Evolutionary conservation across 2,329 filamentous ascomycete genomes (phyloP).

Genomic region (Colletotrichum sp.): DNA sequence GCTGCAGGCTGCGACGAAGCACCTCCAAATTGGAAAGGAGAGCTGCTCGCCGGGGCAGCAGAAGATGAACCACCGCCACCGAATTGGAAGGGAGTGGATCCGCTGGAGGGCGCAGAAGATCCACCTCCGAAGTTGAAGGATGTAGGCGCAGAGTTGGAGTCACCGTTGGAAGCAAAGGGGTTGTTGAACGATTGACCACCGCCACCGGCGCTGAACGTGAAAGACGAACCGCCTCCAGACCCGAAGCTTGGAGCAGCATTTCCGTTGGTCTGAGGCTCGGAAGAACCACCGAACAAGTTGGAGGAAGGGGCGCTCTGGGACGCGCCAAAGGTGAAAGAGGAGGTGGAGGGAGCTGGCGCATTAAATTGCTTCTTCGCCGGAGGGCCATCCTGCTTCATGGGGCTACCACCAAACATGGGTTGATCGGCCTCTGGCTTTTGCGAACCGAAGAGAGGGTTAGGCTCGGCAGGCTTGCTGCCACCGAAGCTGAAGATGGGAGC

Average conservation of each 20-base stretch:
- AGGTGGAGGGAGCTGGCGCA: slow-evolving; percentile 26
- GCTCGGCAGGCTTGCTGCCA: slow-evolving; percentile 25
- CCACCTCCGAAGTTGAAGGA: slow-evolving; percentile 42
- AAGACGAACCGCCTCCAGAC: slow-evolving; percentile 23
- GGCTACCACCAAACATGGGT: slow-evolving; percentile 44
- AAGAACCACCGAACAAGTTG: slow-evolving; percentile 12
- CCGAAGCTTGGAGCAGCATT: slow-evolving; percentile 34
- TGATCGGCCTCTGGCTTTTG: slow-evolving; percentile 28
- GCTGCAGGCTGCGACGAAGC: slow-evolving; percentile 7
- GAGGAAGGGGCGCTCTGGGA: slow-evolving; percentile 23
- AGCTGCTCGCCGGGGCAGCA: slow-evolving; percentile 15
- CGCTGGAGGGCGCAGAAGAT: slow-evolving; percentile 20
- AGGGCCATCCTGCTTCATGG: slow-evolving; percentile 43
- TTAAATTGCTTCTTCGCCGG: slow-evolving; percentile 46
- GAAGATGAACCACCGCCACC: slow-evolving; percentile 29
- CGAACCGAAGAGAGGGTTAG: slow-evolving; percentile 43
- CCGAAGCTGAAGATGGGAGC: slow-evolving; percentile 40
- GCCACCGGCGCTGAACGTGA: slow-evolving; percentile 26
- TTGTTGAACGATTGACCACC: slow-evolving; percentile 39
- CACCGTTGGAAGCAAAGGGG: slow-evolving; percentile 39
- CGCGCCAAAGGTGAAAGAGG: slow-evolving; percentile 43
- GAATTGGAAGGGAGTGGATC: slow-evolving; percentile 42
- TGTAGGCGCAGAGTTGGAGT: slow-evolving; percentile 25
- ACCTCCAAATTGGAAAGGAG: slow-evolving; percentile 22
- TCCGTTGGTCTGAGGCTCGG: slow-evolving; percentile 11